These are phyloP conservation scores for Pseudogymnoascus sp. DNA, from an alignment of 2,329 filamentous ascomycete genomes.

Conservation along the genomic window DNA sequence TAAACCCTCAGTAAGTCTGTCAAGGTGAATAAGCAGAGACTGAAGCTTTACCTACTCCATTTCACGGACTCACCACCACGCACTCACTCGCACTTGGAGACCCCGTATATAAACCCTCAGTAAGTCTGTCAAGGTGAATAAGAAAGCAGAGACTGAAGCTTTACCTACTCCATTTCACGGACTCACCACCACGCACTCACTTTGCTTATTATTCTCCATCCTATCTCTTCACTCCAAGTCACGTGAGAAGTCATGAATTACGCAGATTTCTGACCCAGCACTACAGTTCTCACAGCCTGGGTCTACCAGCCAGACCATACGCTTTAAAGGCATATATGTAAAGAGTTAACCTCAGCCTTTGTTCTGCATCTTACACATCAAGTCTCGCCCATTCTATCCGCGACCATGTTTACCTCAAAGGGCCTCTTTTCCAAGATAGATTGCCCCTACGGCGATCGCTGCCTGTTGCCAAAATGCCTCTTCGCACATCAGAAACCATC, in stretches of 20 bases:
- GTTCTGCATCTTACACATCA: not conserved
- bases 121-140: not conserved
- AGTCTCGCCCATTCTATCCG: not conserved
- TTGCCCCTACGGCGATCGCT: constrained; percentile 25
- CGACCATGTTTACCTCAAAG: constrained; percentile 27
- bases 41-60: not conserved
- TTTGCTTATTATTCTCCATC: not conserved
- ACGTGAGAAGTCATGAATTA: not conserved
- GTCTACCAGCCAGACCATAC: not conserved
- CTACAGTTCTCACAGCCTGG: not conserved
- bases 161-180: not conserved
- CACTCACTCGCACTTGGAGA: not conserved
- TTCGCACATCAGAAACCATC: constrained; percentile 20
- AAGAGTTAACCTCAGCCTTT: not conserved
- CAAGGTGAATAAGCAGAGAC: not conserved
- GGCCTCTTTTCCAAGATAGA: constrained; percentile 24
- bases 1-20: not conserved
- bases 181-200: not conserved
- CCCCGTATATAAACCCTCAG: not conserved
- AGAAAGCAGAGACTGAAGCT: not conserved
- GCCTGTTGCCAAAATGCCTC: constrained; percentile 26
- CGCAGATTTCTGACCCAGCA: constrained; percentile 1
- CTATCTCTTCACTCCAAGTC: not conserved
- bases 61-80: not conserved
- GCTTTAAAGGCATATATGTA: not conserved